Conservation (phyloP, 805 yeast genomes). For the Ogataea philodendri region DNA sequence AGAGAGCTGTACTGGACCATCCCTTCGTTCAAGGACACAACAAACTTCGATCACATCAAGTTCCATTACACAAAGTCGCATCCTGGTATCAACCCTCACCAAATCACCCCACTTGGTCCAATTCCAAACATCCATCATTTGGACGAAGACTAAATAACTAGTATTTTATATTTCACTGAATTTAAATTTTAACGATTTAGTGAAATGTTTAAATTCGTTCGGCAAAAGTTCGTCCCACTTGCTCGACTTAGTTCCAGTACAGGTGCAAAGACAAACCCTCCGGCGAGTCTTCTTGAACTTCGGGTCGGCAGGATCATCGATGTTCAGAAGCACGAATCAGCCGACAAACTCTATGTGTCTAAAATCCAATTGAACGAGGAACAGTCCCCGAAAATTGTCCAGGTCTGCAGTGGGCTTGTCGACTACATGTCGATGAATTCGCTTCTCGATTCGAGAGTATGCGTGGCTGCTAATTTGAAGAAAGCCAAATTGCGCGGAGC, state of each 20-base stretch:
- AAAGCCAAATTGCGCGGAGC: slow-evolving; percentile 64
- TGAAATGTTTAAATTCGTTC: too few species aligned
- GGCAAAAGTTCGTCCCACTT: too few species aligned
- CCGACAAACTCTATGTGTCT: slow-evolving; percentile 60
- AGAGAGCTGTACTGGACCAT: slow-evolving; percentile 78
- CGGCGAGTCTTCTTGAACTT: slow-evolving; percentile 28
- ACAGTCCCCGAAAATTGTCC: slow-evolving; percentile 21
- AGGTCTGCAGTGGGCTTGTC: slow-evolving; percentile 62
- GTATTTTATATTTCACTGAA: too few species aligned
- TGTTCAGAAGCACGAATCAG: slow-evolving; percentile 50
- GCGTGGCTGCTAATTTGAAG: slow-evolving; percentile 56
- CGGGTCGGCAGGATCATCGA: slow-evolving; percentile 49
- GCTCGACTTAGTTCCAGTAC: too few species aligned
- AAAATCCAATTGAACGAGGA: slow-evolving; percentile 37
- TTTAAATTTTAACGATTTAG: too few species aligned
- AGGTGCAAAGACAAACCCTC: background rate
- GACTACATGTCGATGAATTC: slow-evolving; percentile 39
- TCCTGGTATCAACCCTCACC: slow-evolving; percentile 70
- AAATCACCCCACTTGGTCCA: slow-evolving; percentile 89
- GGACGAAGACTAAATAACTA: slow-evolving; percentile 11
- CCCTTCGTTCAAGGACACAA: slow-evolving; percentile 67
- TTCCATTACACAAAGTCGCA: slow-evolving; percentile 89
- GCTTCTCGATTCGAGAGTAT: slow-evolving; percentile 43
- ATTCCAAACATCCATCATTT: slow-evolving; percentile 66
- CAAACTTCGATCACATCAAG: slow-evolving; percentile 88